phyloP scores from a whole-genome alignment of 805 yeast species.

The Torulaspora quercuum region DNA sequence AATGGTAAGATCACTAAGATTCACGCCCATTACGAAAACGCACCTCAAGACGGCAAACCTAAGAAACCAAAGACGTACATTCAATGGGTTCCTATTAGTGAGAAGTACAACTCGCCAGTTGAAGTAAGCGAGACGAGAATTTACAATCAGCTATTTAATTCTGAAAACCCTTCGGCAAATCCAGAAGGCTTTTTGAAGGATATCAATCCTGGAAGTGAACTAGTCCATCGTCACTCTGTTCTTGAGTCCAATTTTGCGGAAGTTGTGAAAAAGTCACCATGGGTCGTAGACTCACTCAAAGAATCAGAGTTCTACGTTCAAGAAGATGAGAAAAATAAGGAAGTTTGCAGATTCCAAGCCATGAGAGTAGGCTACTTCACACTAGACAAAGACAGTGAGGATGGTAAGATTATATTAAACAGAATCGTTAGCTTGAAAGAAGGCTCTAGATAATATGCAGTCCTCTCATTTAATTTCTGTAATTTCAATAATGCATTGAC shows the following conservation, averaged over 20 bases:
- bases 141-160: constrained; percentile 80
- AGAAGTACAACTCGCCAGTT: constrained; percentile 59
- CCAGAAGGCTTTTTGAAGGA: constrained; percentile 88
- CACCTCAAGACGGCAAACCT: constrained; percentile 41
- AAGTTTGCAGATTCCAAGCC: constrained; percentile 96
- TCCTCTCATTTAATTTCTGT: background rate
- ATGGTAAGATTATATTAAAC: constrained; percentile 67
- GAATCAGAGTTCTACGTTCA: constrained; percentile 63
- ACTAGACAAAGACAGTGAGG: constrained; percentile 71
- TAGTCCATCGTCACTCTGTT: constrained; percentile 58
- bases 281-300: constrained; percentile 58
- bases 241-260: constrained; percentile 76
- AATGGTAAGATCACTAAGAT: constrained; percentile 65
- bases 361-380: constrained; percentile 95
- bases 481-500: constrained; percentile 4
- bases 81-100: constrained; percentile 88
- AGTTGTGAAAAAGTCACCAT: constrained; percentile 67
- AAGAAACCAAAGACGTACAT: constrained; percentile 92
- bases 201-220: constrained; percentile 75
- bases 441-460: constrained; percentile 42
- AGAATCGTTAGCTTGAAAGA: constrained; percentile 93
- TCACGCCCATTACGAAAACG: constrained; percentile 76
- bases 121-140: constrained; percentile 72
- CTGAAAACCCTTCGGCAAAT: constrained; percentile 85
- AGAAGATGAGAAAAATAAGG: constrained; percentile 61